Percentiles rank a stretch among this genome's conserved stretches.
Evolutionary conservation across 108 stramenopile species (phyloP).

Genomic region (Cyclotella baltica): DNA sequence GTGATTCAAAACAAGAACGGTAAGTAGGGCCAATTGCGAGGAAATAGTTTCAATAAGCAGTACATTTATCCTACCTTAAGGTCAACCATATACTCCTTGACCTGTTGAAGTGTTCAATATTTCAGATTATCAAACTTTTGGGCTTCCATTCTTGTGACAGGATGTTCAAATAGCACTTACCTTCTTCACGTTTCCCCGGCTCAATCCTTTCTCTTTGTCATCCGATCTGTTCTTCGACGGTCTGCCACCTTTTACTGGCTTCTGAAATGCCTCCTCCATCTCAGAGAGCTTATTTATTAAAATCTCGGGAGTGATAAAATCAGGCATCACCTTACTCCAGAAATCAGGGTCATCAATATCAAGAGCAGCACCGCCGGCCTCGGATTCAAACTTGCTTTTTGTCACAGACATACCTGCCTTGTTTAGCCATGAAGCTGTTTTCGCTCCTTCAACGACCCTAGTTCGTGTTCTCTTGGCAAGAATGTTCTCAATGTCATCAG

Average conservation of each 20-base stretch:
- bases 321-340: slow-evolving; percentile 97
- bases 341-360: slow-evolving; percentile 92
- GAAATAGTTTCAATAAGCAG: neutral
- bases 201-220: slow-evolving; percentile 42
- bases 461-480: slow-evolving; percentile 88
- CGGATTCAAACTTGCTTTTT: slow-evolving; percentile 83
- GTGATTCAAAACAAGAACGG: neutral
- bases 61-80: neutral
- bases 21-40: neutral
- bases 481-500: slow-evolving; percentile 93
- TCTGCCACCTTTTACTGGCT: slow-evolving; percentile 38
- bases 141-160: no score
- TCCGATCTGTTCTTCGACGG: slow-evolving; percentile 27
- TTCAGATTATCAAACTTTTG: neutral
- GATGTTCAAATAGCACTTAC: slow-evolving; percentile 17
- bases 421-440: slow-evolving; percentile 92
- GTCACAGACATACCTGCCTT: slow-evolving; percentile 85
- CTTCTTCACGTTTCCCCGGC: slow-evolving; percentile 68
- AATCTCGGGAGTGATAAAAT: slow-evolving; percentile 88
- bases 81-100: slow-evolving; percentile 83
- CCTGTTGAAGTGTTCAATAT: neutral
- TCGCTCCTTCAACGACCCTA: slow-evolving; percentile 88
- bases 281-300: slow-evolving; percentile 45
- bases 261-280: slow-evolving; percentile 44
- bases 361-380: slow-evolving; percentile 69